phyloP scores from a whole-genome alignment of 176 grass and related monocot species.

The Calamus simplicifolius region DNA sequence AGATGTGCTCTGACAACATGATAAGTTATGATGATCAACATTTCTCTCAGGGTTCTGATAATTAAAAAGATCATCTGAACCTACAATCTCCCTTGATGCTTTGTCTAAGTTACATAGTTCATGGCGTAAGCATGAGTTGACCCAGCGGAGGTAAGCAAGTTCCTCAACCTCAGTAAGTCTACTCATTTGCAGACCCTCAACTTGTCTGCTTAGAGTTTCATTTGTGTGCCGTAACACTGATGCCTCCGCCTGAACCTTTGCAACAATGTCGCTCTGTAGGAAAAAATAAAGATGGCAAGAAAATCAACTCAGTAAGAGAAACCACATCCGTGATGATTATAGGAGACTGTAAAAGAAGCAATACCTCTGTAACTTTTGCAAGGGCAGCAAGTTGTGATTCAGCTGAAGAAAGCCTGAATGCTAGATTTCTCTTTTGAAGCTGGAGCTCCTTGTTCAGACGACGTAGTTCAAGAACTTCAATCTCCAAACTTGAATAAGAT shows the following conservation, averaged over 20 bases:
- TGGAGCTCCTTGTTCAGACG: conserved; percentile 93
- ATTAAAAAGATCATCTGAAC: conserved; percentile 27
- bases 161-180: conserved; percentile 94
- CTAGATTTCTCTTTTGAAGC: conserved; percentile 85
- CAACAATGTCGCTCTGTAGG: conserved; percentile 71
- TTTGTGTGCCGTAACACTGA: conserved; percentile 78
- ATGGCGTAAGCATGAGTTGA: conserved; percentile 92
- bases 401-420: conserved; percentile 75
- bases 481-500: conserved; percentile 64
- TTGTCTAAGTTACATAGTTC: conserved; percentile 87
- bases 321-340: background rate
- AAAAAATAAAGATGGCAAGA: background rate
- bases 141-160: conserved; percentile 97
- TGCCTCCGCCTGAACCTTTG: conserved; percentile 92
- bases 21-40: background rate
- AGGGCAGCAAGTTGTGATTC: conserved; percentile 82
- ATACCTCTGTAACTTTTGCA: conserved; percentile 83
- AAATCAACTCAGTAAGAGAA: conserved; percentile 6
- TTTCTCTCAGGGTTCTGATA: background rate
- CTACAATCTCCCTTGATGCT: conserved; percentile 30
- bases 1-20: background rate
- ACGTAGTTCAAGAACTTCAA: conserved; percentile 79
- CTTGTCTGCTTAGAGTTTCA: conserved; percentile 89
- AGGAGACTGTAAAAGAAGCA: conserved; percentile 12
- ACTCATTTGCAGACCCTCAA: conserved; percentile 94